A percentile compares a stretch with the other conserved stretches of the same genome.
Evolutionary conservation across 306 rosid genomes (phyloP).

Genomic region (Leucaena leucocephala): DNA sequence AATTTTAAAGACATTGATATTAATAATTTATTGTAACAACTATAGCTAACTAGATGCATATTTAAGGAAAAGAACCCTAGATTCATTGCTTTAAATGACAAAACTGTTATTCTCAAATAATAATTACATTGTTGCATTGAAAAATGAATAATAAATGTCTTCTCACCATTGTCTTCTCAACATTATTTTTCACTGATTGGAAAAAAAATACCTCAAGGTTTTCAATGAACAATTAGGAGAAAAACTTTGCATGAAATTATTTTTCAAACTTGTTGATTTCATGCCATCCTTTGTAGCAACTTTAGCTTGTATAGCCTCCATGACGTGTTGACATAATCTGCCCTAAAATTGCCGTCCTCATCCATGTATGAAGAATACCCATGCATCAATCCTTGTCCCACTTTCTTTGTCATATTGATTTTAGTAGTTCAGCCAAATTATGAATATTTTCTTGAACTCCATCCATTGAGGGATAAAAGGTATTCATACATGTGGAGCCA

Average conservation of each 20-base stretch:
- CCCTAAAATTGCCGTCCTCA: neutral
- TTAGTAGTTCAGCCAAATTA: neutral
- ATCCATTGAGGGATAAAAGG: neutral
- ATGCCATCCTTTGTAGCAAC: neutral
- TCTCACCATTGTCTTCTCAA: neutral
- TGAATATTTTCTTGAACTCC: slow-evolving; percentile 1
- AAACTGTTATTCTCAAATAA: too few species aligned
- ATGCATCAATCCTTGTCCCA: neutral
- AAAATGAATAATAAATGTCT: neutral
- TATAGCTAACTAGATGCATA: too few species aligned
- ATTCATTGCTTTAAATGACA: too few species aligned
- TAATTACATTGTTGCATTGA: too few species aligned
- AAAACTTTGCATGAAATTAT: neutral
- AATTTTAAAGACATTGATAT: too few species aligned
- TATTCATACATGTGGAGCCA: neutral
- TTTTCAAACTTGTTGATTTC: too few species aligned
- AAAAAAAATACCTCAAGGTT: neutral
- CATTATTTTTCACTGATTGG: neutral
- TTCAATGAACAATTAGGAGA: neutral
- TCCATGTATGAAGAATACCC: neutral
- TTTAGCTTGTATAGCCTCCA: neutral
- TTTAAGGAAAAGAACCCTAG: too few species aligned
- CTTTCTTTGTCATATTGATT: neutral
- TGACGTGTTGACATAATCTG: neutral
- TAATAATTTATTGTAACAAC: too few species aligned